Base-by-base conservation (phyloP, 2,329 filamentous ascomycete species). In the Davidsoniella australis region DNA sequence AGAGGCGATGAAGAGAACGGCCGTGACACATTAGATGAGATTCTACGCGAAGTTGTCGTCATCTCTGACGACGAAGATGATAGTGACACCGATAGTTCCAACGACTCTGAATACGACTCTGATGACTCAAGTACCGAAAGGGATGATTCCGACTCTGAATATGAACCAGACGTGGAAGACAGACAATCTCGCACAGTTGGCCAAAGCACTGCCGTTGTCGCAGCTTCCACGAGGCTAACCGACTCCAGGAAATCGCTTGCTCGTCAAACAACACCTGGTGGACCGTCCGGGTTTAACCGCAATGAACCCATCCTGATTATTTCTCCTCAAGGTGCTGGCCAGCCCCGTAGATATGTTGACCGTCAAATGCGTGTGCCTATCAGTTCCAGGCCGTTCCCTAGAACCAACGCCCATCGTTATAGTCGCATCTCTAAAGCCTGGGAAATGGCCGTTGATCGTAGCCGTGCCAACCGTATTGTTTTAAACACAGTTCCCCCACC, bases 1-100 rank as follows among this genome's bases (percentile, higher is more conserved):
- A 76, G 78, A 64, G 78, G 78, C 49, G 78, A 82, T 56, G 78
- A 82, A 60, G 78, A 82, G 59, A 80, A 72, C 16, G 78, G 78
- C 23, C 73, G 77, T 45, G 77, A 82, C 56, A 75, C 80, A 59
- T 68, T 81, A 14, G 77, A 81, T 52, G 76, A 81, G 58, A 79
- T 81, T 51, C 65, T 81, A 33, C 69, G 75, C 46, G 78, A 82
- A 60, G 75, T 81, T 9, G 74, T 81, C 48, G 72, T 80, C 57
- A 78, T 82, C 41, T 76, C 75, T n/a, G 74, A 77, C 56, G 69
- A 69, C 4, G 73, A 76, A 57, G 69, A 66, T 39, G 68, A 67
- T 3, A 64, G 65, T 4, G 63, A 60, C 7, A 65, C 63, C 4
- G 62, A 64, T 3, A 37, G 36, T 36, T 47, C 36, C 4, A 47